phyloP scores from a whole-genome alignment of 2,329 filamentous ascomycete genomes.

The Arthrobotrys iridis region DNA sequence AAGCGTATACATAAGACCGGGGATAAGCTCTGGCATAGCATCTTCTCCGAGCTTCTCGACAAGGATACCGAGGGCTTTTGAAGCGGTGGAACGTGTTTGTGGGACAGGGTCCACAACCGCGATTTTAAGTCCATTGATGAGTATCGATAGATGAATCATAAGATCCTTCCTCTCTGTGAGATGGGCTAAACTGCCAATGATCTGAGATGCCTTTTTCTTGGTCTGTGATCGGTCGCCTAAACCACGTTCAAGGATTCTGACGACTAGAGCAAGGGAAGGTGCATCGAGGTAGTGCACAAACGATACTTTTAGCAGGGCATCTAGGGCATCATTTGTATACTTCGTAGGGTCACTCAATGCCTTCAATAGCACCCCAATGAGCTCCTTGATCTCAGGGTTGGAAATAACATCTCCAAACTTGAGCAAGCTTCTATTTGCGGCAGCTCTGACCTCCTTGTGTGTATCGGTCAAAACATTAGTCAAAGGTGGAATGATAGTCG shows the following conservation, averaged over 20 bases:
- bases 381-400: slow-evolving; percentile 94
- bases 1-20: slow-evolving; percentile 95
- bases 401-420: slow-evolving; percentile 98
- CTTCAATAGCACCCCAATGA: slow-evolving; percentile 91
- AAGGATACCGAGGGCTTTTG: slow-evolving; percentile 93
- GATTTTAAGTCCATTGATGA: slow-evolving; percentile 87
- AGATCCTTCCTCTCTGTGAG: slow-evolving; percentile 96
- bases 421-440: slow-evolving; percentile 94
- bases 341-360: slow-evolving; percentile 97
- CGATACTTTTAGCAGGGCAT: slow-evolving; percentile 95
- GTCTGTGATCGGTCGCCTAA: slow-evolving; percentile 90
- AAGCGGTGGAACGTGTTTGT: slow-evolving; percentile 93
- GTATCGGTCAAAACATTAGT: slow-evolving; percentile 95
- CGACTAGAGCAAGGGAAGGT: slow-evolving; percentile 91
- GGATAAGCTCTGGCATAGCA: slow-evolving; percentile 94
- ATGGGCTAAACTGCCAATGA: slow-evolving; percentile 97
- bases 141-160: slow-evolving; percentile 85
- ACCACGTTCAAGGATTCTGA: slow-evolving; percentile 92
- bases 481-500: slow-evolving; percentile 94
- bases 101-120: slow-evolving; percentile 96
- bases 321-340: slow-evolving; percentile 92
- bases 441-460: slow-evolving; percentile 93
- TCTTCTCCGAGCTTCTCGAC: slow-evolving; percentile 98
- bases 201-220: slow-evolving; percentile 94
- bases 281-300: slow-evolving; percentile 99